Conservation (phyloP, 306 rosid species). For the Psophocarpus tetragonolobus region DNA sequence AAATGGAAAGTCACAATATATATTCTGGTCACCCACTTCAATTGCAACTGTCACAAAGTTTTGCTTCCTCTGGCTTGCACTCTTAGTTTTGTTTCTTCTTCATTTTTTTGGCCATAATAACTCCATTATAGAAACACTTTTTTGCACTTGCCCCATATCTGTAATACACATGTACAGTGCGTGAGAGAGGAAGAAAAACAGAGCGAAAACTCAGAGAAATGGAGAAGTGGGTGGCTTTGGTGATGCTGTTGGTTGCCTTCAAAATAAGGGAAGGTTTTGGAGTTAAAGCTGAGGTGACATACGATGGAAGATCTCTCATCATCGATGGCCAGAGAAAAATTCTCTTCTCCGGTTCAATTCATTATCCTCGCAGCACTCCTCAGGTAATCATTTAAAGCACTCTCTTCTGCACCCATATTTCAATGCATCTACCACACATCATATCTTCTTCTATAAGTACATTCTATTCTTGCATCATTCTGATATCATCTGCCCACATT, state of each 20-base stretch:
- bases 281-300: slow-evolving; percentile 42
- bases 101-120: background rate
- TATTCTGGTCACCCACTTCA: slow-evolving; percentile 36
- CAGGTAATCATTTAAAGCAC: slow-evolving; percentile 44
- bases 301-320: slow-evolving; percentile 85
- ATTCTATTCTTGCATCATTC: background rate
- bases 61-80: background rate
- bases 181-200: background rate
- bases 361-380: slow-evolving; percentile 90
- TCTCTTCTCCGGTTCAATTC: slow-evolving; percentile 84
- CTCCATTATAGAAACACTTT: background rate
- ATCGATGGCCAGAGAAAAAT: slow-evolving; percentile 59
- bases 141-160: background rate
- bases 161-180: background rate
- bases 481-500: background rate
- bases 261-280: background rate
- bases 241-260: background rate
- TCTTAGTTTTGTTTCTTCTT: background rate
- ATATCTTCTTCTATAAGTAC: background rate
- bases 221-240: slow-evolving; percentile 36
- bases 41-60: slow-evolving; percentile 31
- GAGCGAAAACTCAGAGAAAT: background rate
- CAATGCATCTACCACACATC: too few species aligned
- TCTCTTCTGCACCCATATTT: too few species aligned
- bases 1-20: background rate